A percentile compares a stretch with the other conserved stretches of the same genome.
phyloP scores from a whole-genome alignment of 805 yeast genomes.

The Yamadazyma nakazawae region DNA sequence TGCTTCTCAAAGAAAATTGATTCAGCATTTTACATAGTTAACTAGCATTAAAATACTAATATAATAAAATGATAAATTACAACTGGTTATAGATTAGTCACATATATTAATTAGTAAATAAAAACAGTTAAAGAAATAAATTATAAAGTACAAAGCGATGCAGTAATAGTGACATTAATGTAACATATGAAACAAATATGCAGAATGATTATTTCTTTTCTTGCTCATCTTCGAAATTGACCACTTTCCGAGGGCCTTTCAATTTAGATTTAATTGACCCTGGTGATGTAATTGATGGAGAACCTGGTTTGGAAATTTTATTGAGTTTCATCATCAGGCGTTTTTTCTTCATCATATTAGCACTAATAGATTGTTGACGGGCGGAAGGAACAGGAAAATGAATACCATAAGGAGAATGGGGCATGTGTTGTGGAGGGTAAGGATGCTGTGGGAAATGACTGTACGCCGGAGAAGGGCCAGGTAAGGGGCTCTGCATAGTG shows the following conservation, averaged over 20 bases:
- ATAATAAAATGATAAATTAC: not conserved
- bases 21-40: conserved; percentile 33
- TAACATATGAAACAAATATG: not conserved
- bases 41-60: not conserved
- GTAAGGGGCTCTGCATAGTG: conserved; percentile 5
- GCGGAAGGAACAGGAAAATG: conserved; percentile 9
- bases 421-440: conserved; percentile 1
- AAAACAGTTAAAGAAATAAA: not conserved
- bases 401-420: conserved; percentile 5
- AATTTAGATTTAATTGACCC: not conserved
- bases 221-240: not conserved
- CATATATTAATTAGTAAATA: not conserved
- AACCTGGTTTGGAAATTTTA: conserved; percentile 1
- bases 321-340: conserved; percentile 21
- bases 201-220: not conserved
- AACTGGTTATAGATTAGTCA: not conserved
- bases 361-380: conserved; percentile 31
- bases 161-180: not conserved
- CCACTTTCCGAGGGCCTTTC: not conserved
- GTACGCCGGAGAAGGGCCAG: conserved; percentile 7
- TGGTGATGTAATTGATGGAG: not conserved
- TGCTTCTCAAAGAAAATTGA: conserved; percentile 42
- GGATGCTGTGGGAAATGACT: conserved; percentile 6
- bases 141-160: not conserved
- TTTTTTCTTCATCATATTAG: conserved; percentile 32